Evolutionary conservation across 1,284 basidiomycete genomes (phyloP).

Genomic region (Melampsora americana): DNA sequence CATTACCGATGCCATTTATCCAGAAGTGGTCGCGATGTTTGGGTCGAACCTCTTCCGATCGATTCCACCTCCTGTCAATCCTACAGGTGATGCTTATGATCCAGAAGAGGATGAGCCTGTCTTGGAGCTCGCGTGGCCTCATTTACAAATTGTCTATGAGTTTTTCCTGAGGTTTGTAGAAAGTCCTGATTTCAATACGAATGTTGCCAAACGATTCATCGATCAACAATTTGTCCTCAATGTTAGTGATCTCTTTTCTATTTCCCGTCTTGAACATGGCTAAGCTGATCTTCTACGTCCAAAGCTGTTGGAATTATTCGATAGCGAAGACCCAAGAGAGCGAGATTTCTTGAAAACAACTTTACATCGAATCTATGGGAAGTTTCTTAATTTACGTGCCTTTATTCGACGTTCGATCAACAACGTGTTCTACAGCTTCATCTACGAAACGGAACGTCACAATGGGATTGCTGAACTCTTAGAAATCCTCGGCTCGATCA

Average conservation of each 20-base stretch:
- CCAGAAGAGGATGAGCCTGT: constrained; percentile 99
- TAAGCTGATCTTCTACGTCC: neutral
- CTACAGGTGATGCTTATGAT: constrained; percentile 95
- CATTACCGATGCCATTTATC: constrained; percentile 96
- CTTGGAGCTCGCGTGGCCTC: constrained; percentile 97
- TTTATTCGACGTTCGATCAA: constrained; percentile 99
- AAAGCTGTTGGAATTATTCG: constrained; percentile 91
- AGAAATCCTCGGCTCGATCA: constrained; percentile 98
- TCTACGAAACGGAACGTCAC: constrained; percentile 97
- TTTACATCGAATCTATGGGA: constrained; percentile 97
- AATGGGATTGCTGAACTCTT: constrained; percentile 98
- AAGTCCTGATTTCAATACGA: constrained; percentile 96
- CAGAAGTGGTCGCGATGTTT: constrained; percentile 98
- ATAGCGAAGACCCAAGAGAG: constrained; percentile 97
- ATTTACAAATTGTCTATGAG: constrained; percentile 99
- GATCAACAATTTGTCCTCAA: constrained; percentile 92
- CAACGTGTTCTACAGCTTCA: constrained; percentile 98
- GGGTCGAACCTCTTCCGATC: constrained; percentile 96
- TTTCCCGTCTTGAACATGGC: neutral
- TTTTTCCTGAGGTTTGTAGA: constrained; percentile 99
- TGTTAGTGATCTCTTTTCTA: constrained; percentile 49
- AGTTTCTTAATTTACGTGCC: constrained; percentile 96
- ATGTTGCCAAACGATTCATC: constrained; percentile 94
- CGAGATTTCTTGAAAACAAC: constrained; percentile 99
- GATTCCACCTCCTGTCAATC: constrained; percentile 98